These are phyloP conservation scores for Xylaria sp. DNA, from an alignment of 2,329 filamentous ascomycete genomes.

Conservation along the genomic window DNA sequence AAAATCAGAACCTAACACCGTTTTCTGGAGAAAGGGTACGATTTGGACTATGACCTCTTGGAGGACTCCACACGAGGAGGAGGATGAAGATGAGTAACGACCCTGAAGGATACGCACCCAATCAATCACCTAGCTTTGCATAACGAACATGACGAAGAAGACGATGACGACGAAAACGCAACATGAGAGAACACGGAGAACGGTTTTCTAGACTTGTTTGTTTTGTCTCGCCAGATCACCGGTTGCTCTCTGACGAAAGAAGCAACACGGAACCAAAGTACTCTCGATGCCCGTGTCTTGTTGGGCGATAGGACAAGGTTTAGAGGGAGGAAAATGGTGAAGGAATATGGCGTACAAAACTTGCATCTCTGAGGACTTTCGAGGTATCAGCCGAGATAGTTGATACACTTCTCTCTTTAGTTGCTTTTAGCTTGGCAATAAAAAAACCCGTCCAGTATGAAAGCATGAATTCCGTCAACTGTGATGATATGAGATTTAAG, in stretches of 20 bases:
- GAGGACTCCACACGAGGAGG: slow-evolving; percentile 3
- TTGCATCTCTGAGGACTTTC: slow-evolving; percentile 6
- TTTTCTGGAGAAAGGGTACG: background rate
- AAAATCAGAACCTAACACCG: background rate
- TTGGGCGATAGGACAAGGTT: background rate
- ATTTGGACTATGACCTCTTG: slow-evolving; percentile 20
- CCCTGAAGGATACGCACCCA: slow-evolving; percentile 19
- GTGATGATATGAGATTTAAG: background rate
- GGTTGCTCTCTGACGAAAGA: slow-evolving; percentile 3
- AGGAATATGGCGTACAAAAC: background rate
- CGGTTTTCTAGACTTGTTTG: background rate
- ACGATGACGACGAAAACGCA: slow-evolving; percentile 23
- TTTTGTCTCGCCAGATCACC: slow-evolving; percentile 14
- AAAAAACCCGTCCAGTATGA: background rate
- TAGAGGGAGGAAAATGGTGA: background rate
- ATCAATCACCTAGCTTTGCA: slow-evolving; percentile 18
- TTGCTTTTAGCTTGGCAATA: background rate
- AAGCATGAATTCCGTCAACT: background rate
- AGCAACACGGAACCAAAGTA: background rate
- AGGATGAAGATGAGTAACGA: slow-evolving; percentile 12
- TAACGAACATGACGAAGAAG: slow-evolving; percentile 28
- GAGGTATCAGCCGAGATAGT: background rate
- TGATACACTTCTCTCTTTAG: background rate
- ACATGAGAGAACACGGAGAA: slow-evolving; percentile 3
- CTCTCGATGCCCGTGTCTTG: background rate